Evolutionary conservation across 352 stramenopile species (phyloP), one percentile per base, ranked within the genome.

Genomic region (Saprolegnia parasitica): DNA sequence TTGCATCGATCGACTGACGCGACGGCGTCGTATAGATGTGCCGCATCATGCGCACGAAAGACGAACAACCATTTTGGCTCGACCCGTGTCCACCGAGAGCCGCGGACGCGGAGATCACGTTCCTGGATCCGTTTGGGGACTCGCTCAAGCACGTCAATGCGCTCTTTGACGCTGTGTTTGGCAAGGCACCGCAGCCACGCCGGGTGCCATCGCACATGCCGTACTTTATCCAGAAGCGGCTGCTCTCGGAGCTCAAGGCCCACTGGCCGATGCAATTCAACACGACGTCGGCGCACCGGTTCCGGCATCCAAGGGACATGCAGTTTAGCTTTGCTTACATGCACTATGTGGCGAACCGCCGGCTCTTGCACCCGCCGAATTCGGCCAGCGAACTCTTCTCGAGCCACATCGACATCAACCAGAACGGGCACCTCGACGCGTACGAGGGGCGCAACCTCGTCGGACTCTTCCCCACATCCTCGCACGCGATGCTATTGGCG

Each of bases 251-350:
- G 71, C 93, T 98, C 67, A 96, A 98, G 71, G 67, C 73, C 18
- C 77, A 79, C 8, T 97, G 81, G 82, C 76, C 74, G 0, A 72
- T 74, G 9, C 86, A 96, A 68, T 86, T 88, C 39, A 67, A 89
- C 11, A 75, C 76, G 18, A 98, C 92, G 16, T 94, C 86, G 16
- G 60, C 76, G 6, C 90, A 98, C 57, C 86, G 92, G 5, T 98
- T 98, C 71, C 90, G 94, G 23, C 85, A 91, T 50, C 78, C 83
- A 8, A 71, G 96, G 45, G 95, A 98, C 76, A 96, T 98, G 88
- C 94, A 98, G 72, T 98, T 97, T 67, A 90, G 90, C 66, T 98
- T 98, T 71, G 83, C 87, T 35, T 98, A 98, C 74, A 98, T 98
- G 72, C 91, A 97, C 72, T 98, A 96, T 72, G 56, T 98, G 29